Percentiles rank a stretch among this genome's conserved stretches.
Evolutionary conservation across 1,284 basidiomycete genomes (phyloP).

Genomic region (Ustilago loliicola): DNA sequence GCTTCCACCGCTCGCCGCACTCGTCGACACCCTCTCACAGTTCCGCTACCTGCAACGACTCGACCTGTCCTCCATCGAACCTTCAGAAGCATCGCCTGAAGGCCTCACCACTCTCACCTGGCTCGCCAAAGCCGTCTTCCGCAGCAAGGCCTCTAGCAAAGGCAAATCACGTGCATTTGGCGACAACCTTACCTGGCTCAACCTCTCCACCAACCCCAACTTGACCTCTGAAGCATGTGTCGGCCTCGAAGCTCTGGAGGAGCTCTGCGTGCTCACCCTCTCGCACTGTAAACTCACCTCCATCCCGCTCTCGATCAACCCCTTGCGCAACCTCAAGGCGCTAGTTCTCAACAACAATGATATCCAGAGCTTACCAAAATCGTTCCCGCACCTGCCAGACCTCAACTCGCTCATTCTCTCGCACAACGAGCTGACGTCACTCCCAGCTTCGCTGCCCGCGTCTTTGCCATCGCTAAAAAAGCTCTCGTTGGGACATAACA

Average conservation of each 20-base stretch:
- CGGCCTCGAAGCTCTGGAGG: constrained; percentile 45
- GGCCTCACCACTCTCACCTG: constrained; percentile 53
- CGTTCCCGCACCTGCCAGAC: constrained; percentile 63
- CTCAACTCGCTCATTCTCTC: constrained; percentile 69
- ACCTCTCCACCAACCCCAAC: constrained; percentile 27
- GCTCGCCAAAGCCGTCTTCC: constrained; percentile 58
- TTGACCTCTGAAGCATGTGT: constrained; percentile 38
- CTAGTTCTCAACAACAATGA: constrained; percentile 65
- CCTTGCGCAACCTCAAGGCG: constrained; percentile 56
- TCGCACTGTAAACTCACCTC: constrained; percentile 53
- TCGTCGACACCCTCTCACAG: constrained; percentile 58
- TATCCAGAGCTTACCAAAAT: constrained; percentile 30
- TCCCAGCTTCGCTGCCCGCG: constrained; percentile 60
- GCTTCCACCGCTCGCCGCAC: constrained; percentile 49
- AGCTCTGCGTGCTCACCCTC: constrained; percentile 54
- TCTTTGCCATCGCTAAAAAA: constrained; percentile 64
- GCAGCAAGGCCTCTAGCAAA: constrained; percentile 33
- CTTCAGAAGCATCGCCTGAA: constrained; percentile 45
- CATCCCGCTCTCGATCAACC: constrained; percentile 43
- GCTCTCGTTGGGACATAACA: constrained; percentile 63
- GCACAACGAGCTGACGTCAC: constrained; percentile 53
- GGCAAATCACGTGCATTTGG: constrained; percentile 41
- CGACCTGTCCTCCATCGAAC: constrained; percentile 58
- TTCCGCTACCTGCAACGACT: constrained; percentile 60
- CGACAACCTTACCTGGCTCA: constrained; percentile 48